Percentiles rank a stretch among this genome's conserved stretches.
phyloP scores from a whole-genome alignment of 768 basidiomycete genomes.

The Auriculariales sp. region DNA sequence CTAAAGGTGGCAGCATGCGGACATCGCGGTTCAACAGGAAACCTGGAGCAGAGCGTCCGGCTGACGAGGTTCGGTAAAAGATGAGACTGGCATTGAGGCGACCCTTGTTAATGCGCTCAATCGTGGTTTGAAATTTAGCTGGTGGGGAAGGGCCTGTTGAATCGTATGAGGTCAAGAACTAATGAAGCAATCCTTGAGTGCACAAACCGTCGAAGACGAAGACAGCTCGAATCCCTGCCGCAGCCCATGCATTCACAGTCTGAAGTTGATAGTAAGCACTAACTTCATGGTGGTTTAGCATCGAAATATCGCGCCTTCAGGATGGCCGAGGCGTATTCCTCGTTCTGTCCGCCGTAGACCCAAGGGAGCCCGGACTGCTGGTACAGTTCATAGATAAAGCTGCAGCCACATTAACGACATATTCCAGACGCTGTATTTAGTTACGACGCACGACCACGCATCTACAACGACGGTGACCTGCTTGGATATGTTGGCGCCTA shows the following conservation, averaged over 20 bases:
- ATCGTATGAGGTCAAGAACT: not conserved
- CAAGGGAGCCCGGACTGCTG: slow-evolving; percentile 50
- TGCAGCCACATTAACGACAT: slow-evolving; percentile 14
- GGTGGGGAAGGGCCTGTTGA: slow-evolving; percentile 47
- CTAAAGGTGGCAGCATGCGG: slow-evolving; percentile 60
- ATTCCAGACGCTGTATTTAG: slow-evolving; percentile 7
- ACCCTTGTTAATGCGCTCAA: slow-evolving; percentile 42
- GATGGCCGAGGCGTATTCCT: slow-evolving; percentile 35
- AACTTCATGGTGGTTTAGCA: not conserved
- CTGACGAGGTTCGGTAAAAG: slow-evolving; percentile 67
- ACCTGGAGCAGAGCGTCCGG: slow-evolving; percentile 45
- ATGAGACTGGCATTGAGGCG: slow-evolving; percentile 48
- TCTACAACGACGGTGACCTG: slow-evolving; percentile 52
- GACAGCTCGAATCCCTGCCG: slow-evolving; percentile 44
- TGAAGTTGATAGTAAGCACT: not conserved
- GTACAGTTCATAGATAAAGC: slow-evolving; percentile 64
- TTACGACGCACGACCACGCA: slow-evolving; percentile 67
- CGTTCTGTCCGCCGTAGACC: slow-evolving; percentile 79
- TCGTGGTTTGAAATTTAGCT: slow-evolving; percentile 57
- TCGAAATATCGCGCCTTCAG: slow-evolving; percentile 16
- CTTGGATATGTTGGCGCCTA: not conserved
- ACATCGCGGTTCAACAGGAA: slow-evolving; percentile 47
- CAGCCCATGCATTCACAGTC: slow-evolving; percentile 47
- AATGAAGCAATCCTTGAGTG: not conserved
- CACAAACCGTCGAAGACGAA: slow-evolving; percentile 74